Conservation (phyloP, 2,329 filamentous ascomycete species). For the Pyricularia sp. region DNA sequence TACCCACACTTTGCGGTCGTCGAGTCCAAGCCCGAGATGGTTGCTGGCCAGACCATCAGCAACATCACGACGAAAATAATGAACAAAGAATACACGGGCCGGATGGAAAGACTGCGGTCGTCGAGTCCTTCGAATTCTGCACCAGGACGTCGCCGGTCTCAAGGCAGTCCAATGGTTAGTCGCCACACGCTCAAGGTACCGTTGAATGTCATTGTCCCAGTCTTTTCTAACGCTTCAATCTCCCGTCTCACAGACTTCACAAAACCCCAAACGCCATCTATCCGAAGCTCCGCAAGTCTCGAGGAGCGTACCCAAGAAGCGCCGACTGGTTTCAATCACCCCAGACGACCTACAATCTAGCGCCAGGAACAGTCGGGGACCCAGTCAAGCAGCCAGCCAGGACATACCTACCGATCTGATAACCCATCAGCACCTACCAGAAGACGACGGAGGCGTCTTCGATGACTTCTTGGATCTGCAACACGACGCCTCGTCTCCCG, state of each 20-base stretch:
- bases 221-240: not conserved
- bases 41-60: not conserved
- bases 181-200: not conserved
- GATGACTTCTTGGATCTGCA: not conserved
- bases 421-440: not conserved
- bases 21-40: not conserved
- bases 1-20: not conserved
- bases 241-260: not conserved
- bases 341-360: not conserved
- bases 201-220: not conserved
- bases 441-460: not conserved
- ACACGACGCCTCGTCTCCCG: not conserved
- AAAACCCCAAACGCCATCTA: not conserved
- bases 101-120: constrained; percentile 1
- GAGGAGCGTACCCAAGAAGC: not conserved
- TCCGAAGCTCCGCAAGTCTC: not conserved
- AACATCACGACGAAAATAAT: not conserved
- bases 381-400: not conserved
- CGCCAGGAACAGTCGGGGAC: not conserved
- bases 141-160: not conserved
- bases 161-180: not conserved
- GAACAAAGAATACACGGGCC: not conserved
- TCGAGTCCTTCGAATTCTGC: not conserved
- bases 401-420: not conserved
- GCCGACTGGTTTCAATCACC: not conserved